phyloP scores from a whole-genome alignment of 1,284 basidiomycete genomes.

The Albatrellus sp. region DNA sequence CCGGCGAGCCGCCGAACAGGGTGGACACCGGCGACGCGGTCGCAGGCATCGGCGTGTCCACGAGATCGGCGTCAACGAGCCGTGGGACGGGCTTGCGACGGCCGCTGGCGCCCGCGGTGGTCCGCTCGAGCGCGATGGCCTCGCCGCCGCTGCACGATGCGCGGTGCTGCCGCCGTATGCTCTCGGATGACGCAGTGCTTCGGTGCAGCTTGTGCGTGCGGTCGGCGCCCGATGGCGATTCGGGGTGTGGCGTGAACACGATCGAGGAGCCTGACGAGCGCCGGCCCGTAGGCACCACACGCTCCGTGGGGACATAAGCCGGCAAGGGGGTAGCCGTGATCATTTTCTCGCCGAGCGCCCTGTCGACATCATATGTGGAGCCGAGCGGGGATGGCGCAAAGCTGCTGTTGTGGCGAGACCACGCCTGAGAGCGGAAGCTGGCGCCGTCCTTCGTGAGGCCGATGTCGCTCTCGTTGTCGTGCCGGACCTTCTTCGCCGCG shows the following conservation, averaged over 20 bases:
- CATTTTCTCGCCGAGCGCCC: slow-evolving; percentile 15
- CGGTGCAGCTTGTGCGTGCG: not conserved
- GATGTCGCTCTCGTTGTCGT: not conserved
- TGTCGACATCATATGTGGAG: slow-evolving; percentile 15
- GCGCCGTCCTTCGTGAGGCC: not conserved
- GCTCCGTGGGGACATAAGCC: not conserved
- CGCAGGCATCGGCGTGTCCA: not conserved
- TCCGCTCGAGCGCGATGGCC: slow-evolving; percentile 14
- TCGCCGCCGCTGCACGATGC: slow-evolving; percentile 10
- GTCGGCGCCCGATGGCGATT: not conserved
- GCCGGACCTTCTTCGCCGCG: not conserved
- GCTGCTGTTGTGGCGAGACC: not conserved
- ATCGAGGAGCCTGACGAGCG: not conserved
- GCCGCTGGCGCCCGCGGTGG: slow-evolving; percentile 10
- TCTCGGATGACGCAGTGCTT: slow-evolving; percentile 11
- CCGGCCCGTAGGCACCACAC: not conserved
- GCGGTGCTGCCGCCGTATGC: slow-evolving; percentile 11
- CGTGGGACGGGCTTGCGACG: slow-evolving; percentile 29
- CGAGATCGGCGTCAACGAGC: slow-evolving; percentile 15
- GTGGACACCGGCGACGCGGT: not conserved
- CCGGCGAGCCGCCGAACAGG: slow-evolving; percentile 1
- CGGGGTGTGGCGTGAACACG: not conserved
- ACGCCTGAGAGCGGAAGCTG: not conserved
- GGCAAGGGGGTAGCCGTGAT: slow-evolving; percentile 4
- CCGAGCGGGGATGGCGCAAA: slow-evolving; percentile 5